Evolutionary conservation across 441 rosid species (phyloP).

Genomic region (Croton laevigatus): DNA sequence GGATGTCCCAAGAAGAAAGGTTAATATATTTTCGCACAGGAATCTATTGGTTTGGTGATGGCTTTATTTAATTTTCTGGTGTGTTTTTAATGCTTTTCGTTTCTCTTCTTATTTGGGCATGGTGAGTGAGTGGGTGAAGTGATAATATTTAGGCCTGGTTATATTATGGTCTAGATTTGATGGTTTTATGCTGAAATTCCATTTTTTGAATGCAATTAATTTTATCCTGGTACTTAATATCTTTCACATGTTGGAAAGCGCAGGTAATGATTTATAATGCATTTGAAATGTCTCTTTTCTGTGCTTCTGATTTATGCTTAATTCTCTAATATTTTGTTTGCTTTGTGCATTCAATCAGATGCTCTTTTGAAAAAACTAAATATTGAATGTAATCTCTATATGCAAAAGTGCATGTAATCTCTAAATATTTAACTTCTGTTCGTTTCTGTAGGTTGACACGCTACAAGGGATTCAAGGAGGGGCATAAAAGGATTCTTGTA

Average conservation of each 20-base stretch:
- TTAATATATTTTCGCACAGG: slow-evolving; percentile 14
- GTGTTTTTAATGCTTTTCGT: background rate
- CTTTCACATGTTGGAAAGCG: background rate
- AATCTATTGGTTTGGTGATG: background rate
- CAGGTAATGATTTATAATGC: background rate
- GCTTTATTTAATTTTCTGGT: background rate
- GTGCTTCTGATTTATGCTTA: background rate
- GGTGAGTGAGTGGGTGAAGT: background rate
- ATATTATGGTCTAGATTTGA: background rate
- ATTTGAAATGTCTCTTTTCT: background rate
- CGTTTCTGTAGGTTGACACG: slow-evolving; percentile 67
- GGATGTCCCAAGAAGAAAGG: slow-evolving; percentile 99
- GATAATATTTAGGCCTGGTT: background rate
- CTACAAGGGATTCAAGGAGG: slow-evolving; percentile 97
- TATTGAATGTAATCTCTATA: too few species aligned
- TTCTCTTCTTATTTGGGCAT: background rate
- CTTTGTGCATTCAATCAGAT: background rate
- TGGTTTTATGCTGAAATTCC: background rate
- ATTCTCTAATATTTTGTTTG: background rate
- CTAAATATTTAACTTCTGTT: background rate
- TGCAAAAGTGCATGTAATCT: too few species aligned
- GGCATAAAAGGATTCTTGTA: slow-evolving; percentile 93
- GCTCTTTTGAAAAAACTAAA: background rate
- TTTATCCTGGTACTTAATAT: background rate
- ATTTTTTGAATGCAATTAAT: too few species aligned